A percentile compares a stretch with the other conserved stretches of the same genome.
Conservation (phyloP, 2,329 filamentous ascomycete genomes). For the Didymella exigua region DNA sequence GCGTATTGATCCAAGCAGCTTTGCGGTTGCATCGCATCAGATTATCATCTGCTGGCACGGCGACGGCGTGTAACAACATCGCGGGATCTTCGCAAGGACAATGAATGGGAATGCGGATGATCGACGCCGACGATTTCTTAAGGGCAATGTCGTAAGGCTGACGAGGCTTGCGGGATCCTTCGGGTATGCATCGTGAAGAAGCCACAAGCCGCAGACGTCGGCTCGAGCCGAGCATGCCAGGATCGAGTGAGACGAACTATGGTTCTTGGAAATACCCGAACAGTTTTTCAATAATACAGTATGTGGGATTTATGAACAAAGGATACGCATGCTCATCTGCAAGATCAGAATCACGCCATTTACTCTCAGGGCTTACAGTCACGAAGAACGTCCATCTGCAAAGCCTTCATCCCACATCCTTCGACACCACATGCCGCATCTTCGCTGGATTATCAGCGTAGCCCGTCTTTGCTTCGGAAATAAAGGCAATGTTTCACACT, state of each 20-base stretch:
- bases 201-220: conserved; percentile 14
- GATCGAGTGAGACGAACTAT: not conserved
- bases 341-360: conserved; percentile 41
- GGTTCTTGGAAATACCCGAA: not conserved
- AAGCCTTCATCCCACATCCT: conserved; percentile 40
- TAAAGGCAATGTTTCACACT: conserved; percentile 21
- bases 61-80: not conserved
- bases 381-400: conserved; percentile 52
- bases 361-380: conserved; percentile 25
- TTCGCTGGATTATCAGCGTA: conserved; percentile 31
- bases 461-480: conserved; percentile 12
- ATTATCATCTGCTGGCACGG: not conserved
- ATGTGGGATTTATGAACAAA: no score
- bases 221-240: conserved; percentile 4
- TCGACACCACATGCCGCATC: conserved; percentile 42
- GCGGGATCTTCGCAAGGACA: conserved; percentile 9
- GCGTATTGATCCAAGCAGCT: not conserved
- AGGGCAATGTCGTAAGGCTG: conserved; percentile 8
- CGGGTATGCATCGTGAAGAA: conserved; percentile 6
- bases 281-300: not conserved
- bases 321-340: not conserved
- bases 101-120: conserved; percentile 14
- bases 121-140: conserved; percentile 12
- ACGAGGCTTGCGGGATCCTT: conserved; percentile 3
- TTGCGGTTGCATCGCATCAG: not conserved